A percentile compares a stretch with the other conserved stretches of the same genome.
Conservation (phyloP, 306 rosid species). For the Acacia crassicarpa region DNA sequence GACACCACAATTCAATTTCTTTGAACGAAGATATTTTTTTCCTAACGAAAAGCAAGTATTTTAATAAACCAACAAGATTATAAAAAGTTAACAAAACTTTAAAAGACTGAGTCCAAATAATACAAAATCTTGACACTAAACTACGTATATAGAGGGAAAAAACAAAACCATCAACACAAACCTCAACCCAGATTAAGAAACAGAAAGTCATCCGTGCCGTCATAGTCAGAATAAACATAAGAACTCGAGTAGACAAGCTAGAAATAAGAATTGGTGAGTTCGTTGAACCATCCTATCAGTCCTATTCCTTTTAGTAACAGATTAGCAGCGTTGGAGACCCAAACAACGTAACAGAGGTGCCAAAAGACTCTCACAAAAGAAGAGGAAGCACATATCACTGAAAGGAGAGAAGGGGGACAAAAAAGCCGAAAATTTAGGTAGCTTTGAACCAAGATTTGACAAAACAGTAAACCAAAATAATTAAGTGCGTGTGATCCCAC, state of each 20-base stretch:
- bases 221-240: not conserved
- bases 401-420: not conserved
- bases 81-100: not conserved
- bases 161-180: not conserved
- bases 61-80: not conserved
- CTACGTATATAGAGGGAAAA: not conserved
- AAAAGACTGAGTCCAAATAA: not conserved
- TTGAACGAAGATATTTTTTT: not conserved
- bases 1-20: constrained; percentile 27
- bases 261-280: no score
- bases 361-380: not conserved
- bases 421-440: no score
- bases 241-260: not conserved
- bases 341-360: not conserved
- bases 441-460: not conserved
- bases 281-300: no score
- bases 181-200: not conserved
- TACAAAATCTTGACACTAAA: not conserved
- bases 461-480: constrained; percentile 16
- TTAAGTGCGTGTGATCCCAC: not conserved
- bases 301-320: no score
- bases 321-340: not conserved
- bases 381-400: not conserved
- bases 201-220: not conserved
- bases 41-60: not conserved